Conservation (phyloP, 73 alveolate genomes). For the Uronychia binucleata region DNA sequence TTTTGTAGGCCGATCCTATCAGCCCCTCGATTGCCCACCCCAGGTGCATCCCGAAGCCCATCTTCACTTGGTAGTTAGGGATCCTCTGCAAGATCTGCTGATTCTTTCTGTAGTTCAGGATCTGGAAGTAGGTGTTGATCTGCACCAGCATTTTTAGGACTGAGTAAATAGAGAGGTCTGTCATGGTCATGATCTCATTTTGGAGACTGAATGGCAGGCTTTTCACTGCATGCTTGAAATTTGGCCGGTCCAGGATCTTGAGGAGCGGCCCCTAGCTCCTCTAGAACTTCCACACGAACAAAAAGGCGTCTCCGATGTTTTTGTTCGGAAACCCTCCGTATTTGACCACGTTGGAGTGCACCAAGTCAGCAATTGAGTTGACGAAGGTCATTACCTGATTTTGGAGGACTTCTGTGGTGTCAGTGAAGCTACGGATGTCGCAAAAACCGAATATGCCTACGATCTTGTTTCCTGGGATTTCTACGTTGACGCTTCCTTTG, state of each 20-base stretch:
- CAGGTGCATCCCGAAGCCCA: slow-evolving; percentile 92
- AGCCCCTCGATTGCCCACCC: slow-evolving; percentile 97
- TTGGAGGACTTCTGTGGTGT: slow-evolving; percentile 76
- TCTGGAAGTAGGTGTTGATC: slow-evolving; percentile 59
- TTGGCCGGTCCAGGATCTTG: not conserved
- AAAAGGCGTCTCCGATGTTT: slow-evolving; percentile 98
- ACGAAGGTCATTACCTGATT: slow-evolving; percentile 92
- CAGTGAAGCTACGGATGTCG: slow-evolving; percentile 84
- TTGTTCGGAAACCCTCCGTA: slow-evolving; percentile 97
- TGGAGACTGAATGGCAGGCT: not conserved
- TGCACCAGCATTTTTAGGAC: slow-evolving; percentile 76
- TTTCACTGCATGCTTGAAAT: not conserved
- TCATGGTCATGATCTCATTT: slow-evolving; percentile 29
- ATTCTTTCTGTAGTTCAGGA: slow-evolving; percentile 44
- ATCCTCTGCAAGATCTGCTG: slow-evolving; percentile 33
- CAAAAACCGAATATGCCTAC: slow-evolving; percentile 87
- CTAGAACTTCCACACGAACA: slow-evolving; percentile 86
- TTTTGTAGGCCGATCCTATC: slow-evolving; percentile 81
- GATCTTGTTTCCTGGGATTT: slow-evolving; percentile 60
- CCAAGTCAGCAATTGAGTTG: slow-evolving; percentile 93
- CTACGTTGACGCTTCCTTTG: slow-evolving; percentile 53
- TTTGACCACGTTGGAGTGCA: slow-evolving; percentile 88
- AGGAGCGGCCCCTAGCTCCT: not conserved
- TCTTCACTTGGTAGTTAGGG: slow-evolving; percentile 62
- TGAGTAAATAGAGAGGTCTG: slow-evolving; percentile 76